These are phyloP conservation scores for Auricularia cornea DNA, from an alignment of 768 basidiomycete species.

Conservation along the genomic window DNA sequence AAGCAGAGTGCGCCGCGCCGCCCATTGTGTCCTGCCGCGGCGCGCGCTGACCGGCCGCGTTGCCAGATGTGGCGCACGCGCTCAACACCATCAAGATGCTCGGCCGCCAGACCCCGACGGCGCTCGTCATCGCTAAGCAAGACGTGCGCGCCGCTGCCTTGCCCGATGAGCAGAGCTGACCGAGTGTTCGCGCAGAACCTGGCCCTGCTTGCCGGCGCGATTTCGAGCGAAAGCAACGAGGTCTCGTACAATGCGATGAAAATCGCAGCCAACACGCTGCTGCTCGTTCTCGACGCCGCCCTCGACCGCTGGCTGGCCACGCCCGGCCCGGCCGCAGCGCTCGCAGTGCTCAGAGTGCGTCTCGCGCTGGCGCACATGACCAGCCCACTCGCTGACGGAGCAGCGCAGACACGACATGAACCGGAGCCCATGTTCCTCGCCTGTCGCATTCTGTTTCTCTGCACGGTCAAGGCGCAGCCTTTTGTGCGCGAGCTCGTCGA, in stretches of 20 bases:
- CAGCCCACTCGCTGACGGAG: background rate
- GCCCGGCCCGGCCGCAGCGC: constrained; percentile 49
- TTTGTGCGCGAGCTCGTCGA: constrained; percentile 57
- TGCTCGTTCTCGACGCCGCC: constrained; percentile 51
- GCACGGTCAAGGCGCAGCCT: constrained; percentile 43
- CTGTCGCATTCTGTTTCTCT: constrained; percentile 69
- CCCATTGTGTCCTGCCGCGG: too few species aligned
- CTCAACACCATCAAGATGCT: constrained; percentile 67
- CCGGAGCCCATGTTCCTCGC: constrained; percentile 64
- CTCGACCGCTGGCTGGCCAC: constrained; percentile 55
- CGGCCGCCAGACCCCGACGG: constrained; percentile 62
- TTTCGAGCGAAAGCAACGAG: constrained; percentile 46
- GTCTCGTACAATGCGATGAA: constrained; percentile 63
- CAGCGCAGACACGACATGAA: background rate
- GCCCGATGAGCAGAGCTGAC: background rate
- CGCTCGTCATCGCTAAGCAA: constrained; percentile 46
- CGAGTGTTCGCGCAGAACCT: constrained; percentile 34
- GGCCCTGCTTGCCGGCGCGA: constrained; percentile 44
- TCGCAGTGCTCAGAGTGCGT: constrained; percentile 51
- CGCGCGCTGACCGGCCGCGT: too few species aligned
- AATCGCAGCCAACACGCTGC: constrained; percentile 64
- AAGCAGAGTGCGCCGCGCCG: constrained; percentile 49
- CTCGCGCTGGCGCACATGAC: background rate
- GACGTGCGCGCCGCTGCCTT: constrained; percentile 14
- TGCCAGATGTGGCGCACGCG: constrained; percentile 58